Evolutionary conservation across 1,139 yeast genomes (phyloP).

Genomic region (Sugiyamaella grinbergsii): DNA sequence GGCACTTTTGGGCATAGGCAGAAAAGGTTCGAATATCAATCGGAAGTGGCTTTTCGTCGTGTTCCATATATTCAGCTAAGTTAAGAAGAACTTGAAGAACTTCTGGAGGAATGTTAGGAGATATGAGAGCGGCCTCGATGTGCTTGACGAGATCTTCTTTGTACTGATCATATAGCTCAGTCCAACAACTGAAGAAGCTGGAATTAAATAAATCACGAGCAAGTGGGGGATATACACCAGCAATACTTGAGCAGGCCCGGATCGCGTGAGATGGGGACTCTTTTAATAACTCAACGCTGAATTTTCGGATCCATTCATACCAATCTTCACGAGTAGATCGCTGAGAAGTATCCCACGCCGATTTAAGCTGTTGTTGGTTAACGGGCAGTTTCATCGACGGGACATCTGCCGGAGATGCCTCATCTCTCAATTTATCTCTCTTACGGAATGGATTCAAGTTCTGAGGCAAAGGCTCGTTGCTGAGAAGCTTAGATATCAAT

Average conservation of each 20-base stretch:
- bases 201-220: slow-evolving; percentile 93
- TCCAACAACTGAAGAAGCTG: slow-evolving; percentile 96
- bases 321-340: slow-evolving; percentile 92
- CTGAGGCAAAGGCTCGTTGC: slow-evolving; percentile 89
- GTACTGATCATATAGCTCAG: slow-evolving; percentile 85
- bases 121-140: slow-evolving; percentile 80
- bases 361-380: slow-evolving; percentile 71
- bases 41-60: slow-evolving; percentile 91
- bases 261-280: slow-evolving; percentile 96
- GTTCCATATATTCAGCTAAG: slow-evolving; percentile 96
- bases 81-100: slow-evolving; percentile 87
- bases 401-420: slow-evolving; percentile 66
- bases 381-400: slow-evolving; percentile 76
- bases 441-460: slow-evolving; percentile 58
- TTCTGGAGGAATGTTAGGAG: slow-evolving; percentile 94
- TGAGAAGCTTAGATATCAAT: slow-evolving; percentile 71
- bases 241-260: slow-evolving; percentile 89
- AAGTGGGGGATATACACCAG: slow-evolving; percentile 83
- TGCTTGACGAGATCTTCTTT: slow-evolving; percentile 89
- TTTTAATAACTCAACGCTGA: slow-evolving; percentile 81
- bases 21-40: slow-evolving; percentile 87
- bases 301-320: slow-evolving; percentile 94
- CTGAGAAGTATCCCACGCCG: slow-evolving; percentile 91
- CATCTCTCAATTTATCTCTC: slow-evolving; percentile 54
- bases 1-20: slow-evolving; percentile 91